phyloP scores from a whole-genome alignment of 164 flowering plant genomes.

The Nelumbo lutea region DNA sequence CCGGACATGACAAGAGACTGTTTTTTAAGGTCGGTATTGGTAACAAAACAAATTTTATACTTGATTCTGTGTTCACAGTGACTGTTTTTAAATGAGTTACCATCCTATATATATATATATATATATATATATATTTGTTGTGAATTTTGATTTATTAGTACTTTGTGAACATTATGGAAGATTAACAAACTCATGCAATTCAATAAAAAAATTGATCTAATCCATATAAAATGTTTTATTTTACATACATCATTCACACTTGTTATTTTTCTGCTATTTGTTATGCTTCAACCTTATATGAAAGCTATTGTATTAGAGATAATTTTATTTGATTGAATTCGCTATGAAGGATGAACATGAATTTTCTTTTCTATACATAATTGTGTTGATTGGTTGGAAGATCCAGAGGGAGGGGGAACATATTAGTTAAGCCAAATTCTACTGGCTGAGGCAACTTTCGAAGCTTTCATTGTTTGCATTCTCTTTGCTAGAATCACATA shows the following conservation, averaged over 20 bases:
- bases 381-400: too few species aligned
- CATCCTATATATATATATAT: not conserved
- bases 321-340: not conserved
- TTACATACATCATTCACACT: not conserved
- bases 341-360: not conserved
- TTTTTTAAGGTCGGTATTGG: constrained; percentile 61
- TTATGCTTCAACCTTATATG: too few species aligned
- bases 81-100: not conserved
- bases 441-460: too few species aligned
- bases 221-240: not conserved
- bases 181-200: not conserved
- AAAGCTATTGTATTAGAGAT: too few species aligned
- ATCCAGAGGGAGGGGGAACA: too few species aligned
- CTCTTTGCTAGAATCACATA: too few species aligned
- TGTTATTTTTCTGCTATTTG: not conserved
- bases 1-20: constrained; percentile 91
- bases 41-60: not conserved
- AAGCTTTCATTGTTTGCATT: too few species aligned
- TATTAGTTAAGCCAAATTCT: too few species aligned
- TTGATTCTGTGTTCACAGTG: not conserved
- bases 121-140: not conserved
- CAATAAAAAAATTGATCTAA: not conserved
- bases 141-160: not conserved
- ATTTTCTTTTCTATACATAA: too few species aligned
- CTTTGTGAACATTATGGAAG: not conserved